Base-by-base conservation (phyloP, 2,329 filamentous ascomycete species). In the Neurospora crassa region DNA sequence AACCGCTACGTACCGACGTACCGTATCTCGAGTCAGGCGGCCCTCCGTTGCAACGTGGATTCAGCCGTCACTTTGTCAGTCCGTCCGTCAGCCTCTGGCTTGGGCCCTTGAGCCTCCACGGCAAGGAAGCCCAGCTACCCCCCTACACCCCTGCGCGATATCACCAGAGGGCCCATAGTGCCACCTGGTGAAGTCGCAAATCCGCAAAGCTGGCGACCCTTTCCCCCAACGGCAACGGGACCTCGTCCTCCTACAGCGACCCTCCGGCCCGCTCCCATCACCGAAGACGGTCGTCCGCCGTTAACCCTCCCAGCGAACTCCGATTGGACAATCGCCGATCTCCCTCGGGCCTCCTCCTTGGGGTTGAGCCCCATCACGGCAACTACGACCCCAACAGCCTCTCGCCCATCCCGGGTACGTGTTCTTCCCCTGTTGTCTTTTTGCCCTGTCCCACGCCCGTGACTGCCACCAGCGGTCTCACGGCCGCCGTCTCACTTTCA, bases 361-460 rank as follows among this genome's bases (percentile, higher is more conserved):
- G 80, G 75, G 79, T 81, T 74, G 79, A 82, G 76, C 76, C 80
- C 79, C 80, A 80, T 73, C 77, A 78, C 73, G 76, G 74, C 70
- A 76, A 80, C 79, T 80, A 80, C 73, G 77, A 78, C 73, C 76
- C 75, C 70, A 76, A 80, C 71, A 76, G 78, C 72, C 82, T 89
- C 70, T 85, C 87, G 73, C 84, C 88, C 42, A 85, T 89, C 76
- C 84, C 86, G 77, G 87, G 87, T 86, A 86, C 78, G 85, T 84
- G 74, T 72, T 71, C 73, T 70, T 43, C 63, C 59, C 59, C 70
- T 67, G 72, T 67, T 71, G 73, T 71, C 68, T 68, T 14, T 24
- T 24, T 59, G 47, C 24, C 20, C 47, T 59, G 53, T 63, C 53
- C 24, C 29, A 34, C 43, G 68, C 18, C 18, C 41, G 68, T 43